Evolutionary conservation across 306 rosid genomes (phyloP).

Genomic region (Abrus precatorius): DNA sequence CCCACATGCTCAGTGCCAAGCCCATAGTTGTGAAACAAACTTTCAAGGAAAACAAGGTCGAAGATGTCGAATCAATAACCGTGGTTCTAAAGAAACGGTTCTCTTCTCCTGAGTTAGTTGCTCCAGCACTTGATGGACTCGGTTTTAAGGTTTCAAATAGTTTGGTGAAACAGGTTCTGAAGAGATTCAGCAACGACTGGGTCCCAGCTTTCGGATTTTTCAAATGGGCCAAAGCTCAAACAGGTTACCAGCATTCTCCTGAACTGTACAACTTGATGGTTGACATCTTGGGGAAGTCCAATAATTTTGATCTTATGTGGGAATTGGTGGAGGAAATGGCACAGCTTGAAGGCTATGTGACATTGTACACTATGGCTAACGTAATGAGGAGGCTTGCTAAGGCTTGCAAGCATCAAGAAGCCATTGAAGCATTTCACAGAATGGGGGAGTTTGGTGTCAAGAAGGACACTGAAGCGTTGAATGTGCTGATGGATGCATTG

Average conservation of each 20-base stretch:
- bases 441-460: constrained; percentile 59
- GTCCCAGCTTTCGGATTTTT: constrained; percentile 73
- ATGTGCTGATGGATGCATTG: constrained; percentile 71
- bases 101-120: constrained; percentile 61
- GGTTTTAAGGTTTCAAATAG: constrained; percentile 49
- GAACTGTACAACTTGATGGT: constrained; percentile 66
- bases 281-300: constrained; percentile 70
- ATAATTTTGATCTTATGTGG: constrained; percentile 67
- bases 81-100: constrained; percentile 56
- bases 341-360: constrained; percentile 55
- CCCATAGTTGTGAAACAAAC: constrained; percentile 35
- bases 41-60: constrained; percentile 20
- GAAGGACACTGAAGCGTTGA: constrained; percentile 62
- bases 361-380: constrained; percentile 67
- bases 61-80: constrained; percentile 57
- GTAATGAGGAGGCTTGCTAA: constrained; percentile 73
- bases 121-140: constrained; percentile 54
- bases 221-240: constrained; percentile 80
- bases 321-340: constrained; percentile 75
- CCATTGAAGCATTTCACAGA: constrained; percentile 64
- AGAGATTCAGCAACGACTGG: constrained; percentile 75
- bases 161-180: constrained; percentile 67
- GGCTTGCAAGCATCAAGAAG: constrained; percentile 61
- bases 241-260: constrained; percentile 69
- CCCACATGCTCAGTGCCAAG: constrained; percentile 44